Conservation (phyloP, 805 yeast species). For the Candida dajiaensis region DNA sequence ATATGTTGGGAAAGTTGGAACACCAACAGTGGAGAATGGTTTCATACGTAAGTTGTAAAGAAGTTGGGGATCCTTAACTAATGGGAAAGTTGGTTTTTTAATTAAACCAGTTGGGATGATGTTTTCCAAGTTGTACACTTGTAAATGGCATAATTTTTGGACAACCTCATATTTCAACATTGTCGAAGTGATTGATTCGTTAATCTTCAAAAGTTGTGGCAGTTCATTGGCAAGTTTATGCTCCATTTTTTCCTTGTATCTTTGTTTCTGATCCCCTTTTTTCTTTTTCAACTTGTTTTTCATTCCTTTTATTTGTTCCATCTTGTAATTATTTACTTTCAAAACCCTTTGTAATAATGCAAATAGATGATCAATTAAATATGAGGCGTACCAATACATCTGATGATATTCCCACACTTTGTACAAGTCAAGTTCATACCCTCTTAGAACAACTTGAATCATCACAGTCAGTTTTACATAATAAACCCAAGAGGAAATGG, state of each 20-base stretch:
- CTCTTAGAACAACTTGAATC: constrained; percentile 66
- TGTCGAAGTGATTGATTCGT: constrained; percentile 22
- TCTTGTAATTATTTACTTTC: constrained; percentile 27
- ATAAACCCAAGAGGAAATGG: constrained; percentile 67
- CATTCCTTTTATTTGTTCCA: constrained; percentile 28
- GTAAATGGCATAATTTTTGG: constrained; percentile 27
- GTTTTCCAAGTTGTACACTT: constrained; percentile 27
- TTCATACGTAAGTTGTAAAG: constrained; percentile 62
- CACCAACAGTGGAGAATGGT: constrained; percentile 74
- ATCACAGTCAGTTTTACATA: constrained; percentile 61
- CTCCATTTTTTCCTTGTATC: constrained; percentile 29
- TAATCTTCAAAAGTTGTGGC: constrained; percentile 29
- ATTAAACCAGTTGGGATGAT: constrained; percentile 22
- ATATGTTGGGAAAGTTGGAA: constrained; percentile 53
- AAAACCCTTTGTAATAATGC: constrained; percentile 33
- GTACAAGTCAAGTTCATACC: constrained; percentile 71
- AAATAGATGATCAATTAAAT: constrained; percentile 43
- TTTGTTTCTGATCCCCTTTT: constrained; percentile 44
- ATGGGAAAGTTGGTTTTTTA: constrained; percentile 22
- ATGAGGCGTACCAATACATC: constrained; percentile 63
- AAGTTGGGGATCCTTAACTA: constrained; percentile 23
- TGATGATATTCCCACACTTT: constrained; percentile 61
- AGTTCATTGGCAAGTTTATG: constrained; percentile 27
- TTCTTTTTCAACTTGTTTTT: constrained; percentile 41
- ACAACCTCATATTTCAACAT: constrained; percentile 20